These are phyloP conservation scores for Coffea humblotiana DNA, from an alignment of 305 asterid species.

Conservation along the genomic window DNA sequence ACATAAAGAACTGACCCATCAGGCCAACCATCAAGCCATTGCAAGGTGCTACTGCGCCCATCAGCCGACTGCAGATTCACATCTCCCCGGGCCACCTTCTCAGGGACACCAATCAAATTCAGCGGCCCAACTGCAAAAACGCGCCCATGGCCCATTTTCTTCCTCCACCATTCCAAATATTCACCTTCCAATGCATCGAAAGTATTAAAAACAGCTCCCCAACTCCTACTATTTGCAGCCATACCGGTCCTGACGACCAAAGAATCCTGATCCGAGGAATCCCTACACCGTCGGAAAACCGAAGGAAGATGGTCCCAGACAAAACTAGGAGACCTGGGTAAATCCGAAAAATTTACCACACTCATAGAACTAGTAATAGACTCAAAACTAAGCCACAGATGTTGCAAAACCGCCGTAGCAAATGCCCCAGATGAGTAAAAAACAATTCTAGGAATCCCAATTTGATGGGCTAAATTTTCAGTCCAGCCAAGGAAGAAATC, in stretches of 20 bases:
- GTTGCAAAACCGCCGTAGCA: constrained; percentile 4
- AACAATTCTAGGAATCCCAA: constrained; percentile 47
- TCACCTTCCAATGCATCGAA: constrained; percentile 43
- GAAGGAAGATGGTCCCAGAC: constrained; percentile 47
- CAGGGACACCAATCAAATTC: constrained; percentile 29
- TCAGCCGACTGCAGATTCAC: background rate
- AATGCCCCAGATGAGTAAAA: constrained; percentile 45
- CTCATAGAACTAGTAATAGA: background rate
- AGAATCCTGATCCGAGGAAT: constrained; percentile 7
- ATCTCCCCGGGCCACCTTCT: constrained; percentile 8
- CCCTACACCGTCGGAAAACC: constrained; percentile 41
- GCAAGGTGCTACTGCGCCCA: background rate
- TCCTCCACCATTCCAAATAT: constrained; percentile 34
- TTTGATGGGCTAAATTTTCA: constrained; percentile 35
- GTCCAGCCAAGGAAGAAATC: constrained; percentile 78
- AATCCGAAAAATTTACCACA: constrained; percentile 29
- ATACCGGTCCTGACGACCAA: constrained; percentile 29
- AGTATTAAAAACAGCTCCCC: constrained; percentile 46
- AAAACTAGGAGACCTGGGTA: constrained; percentile 47
- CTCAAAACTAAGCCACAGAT: constrained; percentile 34
- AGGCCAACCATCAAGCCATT: constrained; percentile 54
- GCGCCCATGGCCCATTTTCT: constrained; percentile 33
- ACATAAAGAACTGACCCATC: constrained; percentile 59
- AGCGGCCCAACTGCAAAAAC: constrained; percentile 44
- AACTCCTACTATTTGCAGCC: constrained; percentile 40